Base-by-base conservation (phyloP, 2,329 filamentous ascomycete genomes). In the Aureobasidium sp. region DNA sequence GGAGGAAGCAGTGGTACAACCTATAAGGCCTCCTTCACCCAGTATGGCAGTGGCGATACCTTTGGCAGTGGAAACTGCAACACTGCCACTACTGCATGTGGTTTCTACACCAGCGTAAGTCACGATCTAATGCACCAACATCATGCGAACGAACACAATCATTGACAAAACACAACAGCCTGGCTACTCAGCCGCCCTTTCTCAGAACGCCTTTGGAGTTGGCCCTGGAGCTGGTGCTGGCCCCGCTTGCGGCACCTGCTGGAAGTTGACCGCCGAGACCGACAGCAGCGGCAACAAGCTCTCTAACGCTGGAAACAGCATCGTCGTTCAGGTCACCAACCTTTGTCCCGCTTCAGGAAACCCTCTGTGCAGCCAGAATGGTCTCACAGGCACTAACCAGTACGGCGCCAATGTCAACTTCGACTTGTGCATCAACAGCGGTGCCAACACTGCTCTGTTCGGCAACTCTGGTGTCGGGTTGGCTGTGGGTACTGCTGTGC, bases 371-470 rank as follows among this genome's bases (percentile, higher is more conserved):
- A 48, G 71, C 7, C 73, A 75, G 68, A 67, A 66, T 15, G 68
- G 68, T 3, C 66, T 75, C 1, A 59, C 59, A 3, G 70, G 68
- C 3, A 71, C 71, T 4, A 76, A 76, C 64, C 72, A 69, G 63
- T 75, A 74, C 65, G 75, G 75, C 8, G 74, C 71, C 12, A 73
- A 75, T 44, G 67, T 76, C 55, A 74, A 77, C 67, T 76, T 77
- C 64, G 74, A 77, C 61, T 69, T 76, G 36, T 77, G 75, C 69
- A 70, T 68, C 24, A 75, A 77, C 63, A 70, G 69, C 13, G 74
- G 72, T 20, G 75, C 75, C 10, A 68, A 67, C 10, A 66, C 59
- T 12, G 75, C 75, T 8, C 66, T 78, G 55, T 77, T 78, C 59
- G 70, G 69, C 1, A 66, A 66, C 43, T 66, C 64, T 26, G 69